Evolutionary conservation across 192 early-diverging fungal species (phyloP), one percentile per base, ranked within the genome.

Genomic region (Rhizophagus prolifer): DNA sequence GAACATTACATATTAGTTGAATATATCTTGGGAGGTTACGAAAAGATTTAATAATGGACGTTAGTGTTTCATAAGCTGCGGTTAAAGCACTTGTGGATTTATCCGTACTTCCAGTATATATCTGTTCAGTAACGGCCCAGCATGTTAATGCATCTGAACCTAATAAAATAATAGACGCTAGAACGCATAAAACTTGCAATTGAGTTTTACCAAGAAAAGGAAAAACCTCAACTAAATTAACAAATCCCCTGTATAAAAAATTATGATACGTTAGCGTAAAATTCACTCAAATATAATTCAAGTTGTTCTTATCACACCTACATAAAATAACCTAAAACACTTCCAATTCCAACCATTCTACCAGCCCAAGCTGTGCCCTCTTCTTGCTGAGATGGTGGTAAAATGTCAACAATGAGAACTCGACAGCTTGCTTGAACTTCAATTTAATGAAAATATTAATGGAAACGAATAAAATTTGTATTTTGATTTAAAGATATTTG

Each of bases 341-440:
- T 96, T 13, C 96, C 97, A 9, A 96, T 63, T 4, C 93, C 94
- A 64, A 95, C 88, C 89, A 98, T 94, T 44, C 92, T 88, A 41
- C 92, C 90, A 1, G 95, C 95, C 93, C 93, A 96, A 4, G 94
- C 91, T 16, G 91, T 96, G 62, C 91, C 95, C 10, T 84, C 79
- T 9, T 94, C 92, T 82, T 99, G 97, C 75, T 94, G 93, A 58
- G 91, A 84, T 14, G 92, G 81, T 9, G 95, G 92, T 30, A 91
- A 78, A 54, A 88, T 85, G 73, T 99, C 97, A 14, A 98, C 92
- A 36, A 97, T 90, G 30, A 99, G 83, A 34, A 95, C 92, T 50
- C 97, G 91, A 74, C 89, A 90, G 25, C 88, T 87, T 65, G 96
- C 95, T 84, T 95, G 94, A 21, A 98, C 93, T 87, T 80, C 13